Evolutionary conservation across 164 flowering plant genomes (phyloP).

Genomic region (Kingdonia uniflora): DNA sequence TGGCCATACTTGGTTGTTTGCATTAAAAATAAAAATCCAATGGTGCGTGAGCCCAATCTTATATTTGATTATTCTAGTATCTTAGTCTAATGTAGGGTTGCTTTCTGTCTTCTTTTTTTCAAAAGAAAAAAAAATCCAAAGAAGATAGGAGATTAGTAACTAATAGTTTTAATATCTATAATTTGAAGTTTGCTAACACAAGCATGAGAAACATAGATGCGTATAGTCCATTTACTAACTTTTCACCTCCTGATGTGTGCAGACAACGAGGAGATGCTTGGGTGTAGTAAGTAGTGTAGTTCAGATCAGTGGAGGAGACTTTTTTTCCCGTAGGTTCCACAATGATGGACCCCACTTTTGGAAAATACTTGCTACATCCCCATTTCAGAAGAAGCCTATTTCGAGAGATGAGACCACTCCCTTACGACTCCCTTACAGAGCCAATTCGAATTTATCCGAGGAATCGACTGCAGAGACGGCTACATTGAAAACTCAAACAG

Average conservation of each 20-base stretch:
- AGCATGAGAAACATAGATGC: too few species aligned
- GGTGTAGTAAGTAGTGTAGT: slow-evolving; percentile 45
- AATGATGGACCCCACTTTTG: slow-evolving; percentile 79
- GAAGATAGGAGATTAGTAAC: too few species aligned
- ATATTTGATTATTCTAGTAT: not conserved
- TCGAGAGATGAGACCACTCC: slow-evolving; percentile 27
- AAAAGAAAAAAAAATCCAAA: too few species aligned
- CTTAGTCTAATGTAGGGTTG: not conserved
- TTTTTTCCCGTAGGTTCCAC: slow-evolving; percentile 82
- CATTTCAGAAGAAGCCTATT: slow-evolving; percentile 38
- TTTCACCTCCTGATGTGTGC: slow-evolving; percentile 3
- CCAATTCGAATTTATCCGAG: slow-evolving; percentile 25
- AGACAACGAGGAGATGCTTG: slow-evolving; percentile 69
- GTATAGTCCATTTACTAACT: too few species aligned
- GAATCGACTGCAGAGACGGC: slow-evolving; percentile 57
- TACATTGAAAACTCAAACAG: slow-evolving; percentile 64
- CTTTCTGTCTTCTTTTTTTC: slow-evolving; percentile 5
- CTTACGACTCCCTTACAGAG: slow-evolving; percentile 76
- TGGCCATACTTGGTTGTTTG: slow-evolving; percentile 88
- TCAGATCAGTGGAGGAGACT: slow-evolving; percentile 81
- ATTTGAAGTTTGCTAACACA: too few species aligned
- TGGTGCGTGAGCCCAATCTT: slow-evolving; percentile 34
- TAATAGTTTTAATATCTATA: too few species aligned
- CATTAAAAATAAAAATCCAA: slow-evolving; percentile 41
- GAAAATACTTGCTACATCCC: slow-evolving; percentile 63